phyloP scores from a whole-genome alignment of 495 filamentous ascomycete species.

The Podospora pseudopauciseta region DNA sequence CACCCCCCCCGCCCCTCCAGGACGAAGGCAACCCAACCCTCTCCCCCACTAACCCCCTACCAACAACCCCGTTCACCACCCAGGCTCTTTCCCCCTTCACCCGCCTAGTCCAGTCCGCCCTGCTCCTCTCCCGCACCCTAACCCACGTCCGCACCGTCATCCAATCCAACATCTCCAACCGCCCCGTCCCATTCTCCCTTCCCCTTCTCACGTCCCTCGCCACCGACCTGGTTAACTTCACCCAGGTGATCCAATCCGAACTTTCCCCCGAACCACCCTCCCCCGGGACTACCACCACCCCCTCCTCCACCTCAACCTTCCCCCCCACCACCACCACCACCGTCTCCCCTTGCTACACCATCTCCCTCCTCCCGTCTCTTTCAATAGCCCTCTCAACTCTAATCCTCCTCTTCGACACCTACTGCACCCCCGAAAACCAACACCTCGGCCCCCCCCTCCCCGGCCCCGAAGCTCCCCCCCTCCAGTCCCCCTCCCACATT shows the following conservation, averaged over 20 bases:
- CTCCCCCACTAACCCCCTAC: slow-evolving; percentile 12
- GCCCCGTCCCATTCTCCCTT: slow-evolving; percentile 15
- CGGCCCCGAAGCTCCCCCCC: neutral
- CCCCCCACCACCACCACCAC: neutral
- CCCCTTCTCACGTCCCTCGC: slow-evolving; percentile 11
- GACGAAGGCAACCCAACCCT: slow-evolving; percentile 31
- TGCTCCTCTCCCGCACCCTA: slow-evolving; percentile 31
- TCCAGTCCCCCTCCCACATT: slow-evolving; percentile 4
- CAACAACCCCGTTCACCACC: slow-evolving; percentile 19
- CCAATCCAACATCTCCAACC: slow-evolving; percentile 5
- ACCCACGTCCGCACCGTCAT: slow-evolving; percentile 21
- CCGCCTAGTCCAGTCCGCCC: slow-evolving; percentile 37
- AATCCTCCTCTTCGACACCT: slow-evolving; percentile 23
- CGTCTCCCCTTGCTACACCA: neutral
- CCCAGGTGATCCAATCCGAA: slow-evolving; percentile 12
- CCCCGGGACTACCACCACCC: neutral
- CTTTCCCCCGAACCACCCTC: neutral
- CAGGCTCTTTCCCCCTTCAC: slow-evolving; percentile 35
- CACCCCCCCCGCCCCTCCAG: slow-evolving; percentile 8
- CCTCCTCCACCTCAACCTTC: slow-evolving; percentile 1
- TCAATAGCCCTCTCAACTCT: slow-evolving; percentile 21
- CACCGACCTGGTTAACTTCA: slow-evolving; percentile 18
- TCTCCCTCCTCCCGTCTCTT: slow-evolving; percentile 16
- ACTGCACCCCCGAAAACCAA: slow-evolving; percentile 29
- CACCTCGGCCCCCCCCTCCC: slow-evolving; percentile 13